Evolutionary conservation across 345 rosid genomes (phyloP).

Genomic region (Gossypium rotundifolium): DNA sequence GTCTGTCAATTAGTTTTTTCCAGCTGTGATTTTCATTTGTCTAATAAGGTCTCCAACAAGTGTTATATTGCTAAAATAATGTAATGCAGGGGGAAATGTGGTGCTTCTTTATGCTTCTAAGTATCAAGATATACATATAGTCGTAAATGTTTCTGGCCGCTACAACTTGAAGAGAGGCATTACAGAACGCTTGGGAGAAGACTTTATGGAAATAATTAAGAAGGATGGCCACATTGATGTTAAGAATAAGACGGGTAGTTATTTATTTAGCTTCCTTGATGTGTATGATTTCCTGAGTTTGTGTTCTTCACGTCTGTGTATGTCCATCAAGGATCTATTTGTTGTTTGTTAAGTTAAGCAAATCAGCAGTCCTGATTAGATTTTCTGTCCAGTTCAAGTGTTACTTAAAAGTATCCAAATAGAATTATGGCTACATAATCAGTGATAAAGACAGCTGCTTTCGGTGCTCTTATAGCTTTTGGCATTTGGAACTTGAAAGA

Average conservation of each 20-base stretch:
- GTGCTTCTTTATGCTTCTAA: slow-evolving; percentile 86
- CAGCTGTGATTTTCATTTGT: not conserved
- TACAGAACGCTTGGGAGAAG: slow-evolving; percentile 56
- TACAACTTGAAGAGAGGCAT: slow-evolving; percentile 61
- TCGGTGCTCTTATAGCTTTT: not conserved
- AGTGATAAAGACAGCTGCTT: not conserved
- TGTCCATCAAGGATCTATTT: not conserved
- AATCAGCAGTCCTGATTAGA: not conserved
- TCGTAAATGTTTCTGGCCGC: slow-evolving; percentile 74
- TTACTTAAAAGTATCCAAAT: not conserved
- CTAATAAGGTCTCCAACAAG: not conserved
- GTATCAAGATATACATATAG: slow-evolving; percentile 49
- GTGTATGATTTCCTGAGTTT: not conserved
- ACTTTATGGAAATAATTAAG: slow-evolving; percentile 44
- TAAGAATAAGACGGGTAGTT: slow-evolving; percentile 39
- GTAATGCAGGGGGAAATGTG: slow-evolving; percentile 62
- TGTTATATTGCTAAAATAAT: not conserved
- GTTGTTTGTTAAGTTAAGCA: not conserved
- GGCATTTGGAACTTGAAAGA: not conserved
- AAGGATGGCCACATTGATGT: slow-evolving; percentile 55
- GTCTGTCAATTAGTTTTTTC: not conserved
- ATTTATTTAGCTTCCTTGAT: not conserved
- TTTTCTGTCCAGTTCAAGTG: not conserved
- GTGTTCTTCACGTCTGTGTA: not conserved
- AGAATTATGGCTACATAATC: not conserved